A percentile compares a stretch with the other conserved stretches of the same genome.
Conservation (phyloP, 1,139 yeast genomes). For the Blastobotrys persicus region DNA sequence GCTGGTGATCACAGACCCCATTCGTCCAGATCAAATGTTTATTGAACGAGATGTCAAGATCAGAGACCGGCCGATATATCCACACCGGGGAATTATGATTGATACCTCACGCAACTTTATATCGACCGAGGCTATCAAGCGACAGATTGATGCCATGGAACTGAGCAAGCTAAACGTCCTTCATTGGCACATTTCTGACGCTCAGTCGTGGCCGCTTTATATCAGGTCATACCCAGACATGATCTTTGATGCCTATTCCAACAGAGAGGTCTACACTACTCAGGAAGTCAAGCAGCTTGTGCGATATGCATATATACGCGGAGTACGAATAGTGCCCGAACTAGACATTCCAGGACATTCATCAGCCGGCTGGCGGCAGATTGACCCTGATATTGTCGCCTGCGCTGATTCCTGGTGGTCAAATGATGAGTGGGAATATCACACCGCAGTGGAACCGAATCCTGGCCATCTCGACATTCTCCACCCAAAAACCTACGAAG, state of each 20-base stretch:
- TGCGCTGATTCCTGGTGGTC: conserved; percentile 38
- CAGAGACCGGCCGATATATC: conserved; percentile 42
- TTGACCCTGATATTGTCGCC: conserved; percentile 41
- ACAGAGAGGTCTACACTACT: conserved; percentile 40
- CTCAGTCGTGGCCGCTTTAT: conserved; percentile 50
- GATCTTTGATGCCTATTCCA: conserved; percentile 46
- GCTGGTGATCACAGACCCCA: conserved; percentile 28
- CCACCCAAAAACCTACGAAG: conserved; percentile 40
- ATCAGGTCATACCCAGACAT: conserved; percentile 43
- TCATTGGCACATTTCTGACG: conserved; percentile 49
- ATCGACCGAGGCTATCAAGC: conserved; percentile 35
- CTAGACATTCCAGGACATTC: conserved; percentile 52
- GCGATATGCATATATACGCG: conserved; percentile 42
- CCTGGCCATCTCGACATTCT: conserved; percentile 46
- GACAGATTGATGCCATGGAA: conserved; percentile 47
- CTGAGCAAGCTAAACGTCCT: conserved; percentile 45
- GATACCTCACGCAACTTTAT: conserved; percentile 48
- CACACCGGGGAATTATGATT: conserved; percentile 48
- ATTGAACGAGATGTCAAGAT: conserved; percentile 43
- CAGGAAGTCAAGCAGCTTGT: conserved; percentile 40
- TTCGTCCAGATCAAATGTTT: conserved; percentile 24
- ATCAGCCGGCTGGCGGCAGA: conserved; percentile 45
- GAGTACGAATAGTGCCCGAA: conserved; percentile 49
- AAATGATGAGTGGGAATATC: conserved; percentile 24
- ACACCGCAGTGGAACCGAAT: conserved; percentile 44